Evolutionary conservation across 2,329 filamentous ascomycete species (phyloP), one percentile per base, ranked within the genome.

Genomic region (Fusarium pseudonygamai): DNA sequence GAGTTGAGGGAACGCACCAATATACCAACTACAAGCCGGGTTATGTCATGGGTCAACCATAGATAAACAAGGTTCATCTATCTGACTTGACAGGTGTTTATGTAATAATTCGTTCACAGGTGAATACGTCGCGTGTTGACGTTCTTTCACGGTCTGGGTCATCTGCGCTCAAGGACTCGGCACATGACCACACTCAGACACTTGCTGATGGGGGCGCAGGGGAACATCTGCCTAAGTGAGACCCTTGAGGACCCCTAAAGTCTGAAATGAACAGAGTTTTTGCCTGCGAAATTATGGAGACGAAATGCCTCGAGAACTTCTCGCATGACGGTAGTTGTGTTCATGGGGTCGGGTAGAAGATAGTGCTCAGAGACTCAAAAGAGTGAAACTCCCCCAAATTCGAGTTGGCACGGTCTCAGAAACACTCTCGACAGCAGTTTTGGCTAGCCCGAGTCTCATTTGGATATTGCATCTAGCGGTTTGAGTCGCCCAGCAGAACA

Each of bases 151-250:
- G 45, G n/a, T 18, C 6, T 7, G 37, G 76, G 76, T 78, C 76
- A 78, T 71, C 52, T 73, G 76, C 30, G 34, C 69, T n/a, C 18
- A 11, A 34, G 18, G 50, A 52, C n/a, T 43, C 13, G 30, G 40
- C 76, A 76, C 75, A 78, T 78, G 76, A 78, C 71, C 67, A 34
- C 26, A 55, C 65, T 47, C 34, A 30, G 58, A 70, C 68, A 73
- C 68, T 66, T 40, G 64, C 63, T 76, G 60, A 75, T 55, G 61
- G 68, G 64, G 74, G 74, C 63, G 63, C 60, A 78, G 65, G 61
- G 47, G 64, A 62, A 66, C 73, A 71, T 74, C 74, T 78, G 76
- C 73, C 72, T 77, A 52, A 43, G 13, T 69, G 46, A 67, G 63
- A 69, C 58, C 56, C 49, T 66, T 28, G 22, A 26, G 26, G 42